Conservation (phyloP, 345 rosid species). For the Boechera retrofracta region DNA sequence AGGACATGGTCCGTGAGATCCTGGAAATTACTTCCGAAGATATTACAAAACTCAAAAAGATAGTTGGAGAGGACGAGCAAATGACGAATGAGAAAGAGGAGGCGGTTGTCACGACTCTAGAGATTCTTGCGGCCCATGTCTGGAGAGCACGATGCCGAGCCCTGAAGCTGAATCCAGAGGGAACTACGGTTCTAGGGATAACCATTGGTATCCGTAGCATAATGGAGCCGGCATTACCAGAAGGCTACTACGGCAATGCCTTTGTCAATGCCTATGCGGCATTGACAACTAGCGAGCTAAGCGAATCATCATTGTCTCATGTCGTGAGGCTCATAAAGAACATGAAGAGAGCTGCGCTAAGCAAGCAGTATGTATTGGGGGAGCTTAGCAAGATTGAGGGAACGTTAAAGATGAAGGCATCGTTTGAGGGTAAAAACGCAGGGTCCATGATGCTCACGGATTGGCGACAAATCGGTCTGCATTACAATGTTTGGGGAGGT, state of each 20-base stretch:
- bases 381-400: slow-evolving; percentile 36
- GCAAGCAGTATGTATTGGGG: slow-evolving; percentile 18
- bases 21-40: slow-evolving; percentile 37
- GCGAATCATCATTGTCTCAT: slow-evolving; percentile 35
- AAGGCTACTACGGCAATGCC: slow-evolving; percentile 59
- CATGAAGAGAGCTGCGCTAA: slow-evolving; percentile 37
- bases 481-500: slow-evolving; percentile 45
- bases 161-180: slow-evolving; percentile 45
- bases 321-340: slow-evolving; percentile 47
- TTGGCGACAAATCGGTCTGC: slow-evolving; percentile 52
- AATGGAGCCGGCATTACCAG: slow-evolving; percentile 48
- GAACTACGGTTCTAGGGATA: slow-evolving; percentile 20
- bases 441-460: slow-evolving; percentile 46
- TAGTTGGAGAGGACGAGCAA: slow-evolving; percentile 26
- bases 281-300: slow-evolving; percentile 43
- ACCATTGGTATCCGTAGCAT: slow-evolving; percentile 38
- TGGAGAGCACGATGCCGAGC: slow-evolving; percentile 56
- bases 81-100: background rate
- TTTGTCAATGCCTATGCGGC: slow-evolving; percentile 22
- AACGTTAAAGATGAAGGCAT: slow-evolving; percentile 5
- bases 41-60: slow-evolving; percentile 44
- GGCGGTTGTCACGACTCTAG: slow-evolving; percentile 46
- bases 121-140: slow-evolving; percentile 50
- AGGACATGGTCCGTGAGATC: slow-evolving; percentile 43
- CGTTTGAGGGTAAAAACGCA: slow-evolving; percentile 19